Conservation (phyloP, 768 basidiomycete genomes). For the Suillus ampliporus region DNA sequence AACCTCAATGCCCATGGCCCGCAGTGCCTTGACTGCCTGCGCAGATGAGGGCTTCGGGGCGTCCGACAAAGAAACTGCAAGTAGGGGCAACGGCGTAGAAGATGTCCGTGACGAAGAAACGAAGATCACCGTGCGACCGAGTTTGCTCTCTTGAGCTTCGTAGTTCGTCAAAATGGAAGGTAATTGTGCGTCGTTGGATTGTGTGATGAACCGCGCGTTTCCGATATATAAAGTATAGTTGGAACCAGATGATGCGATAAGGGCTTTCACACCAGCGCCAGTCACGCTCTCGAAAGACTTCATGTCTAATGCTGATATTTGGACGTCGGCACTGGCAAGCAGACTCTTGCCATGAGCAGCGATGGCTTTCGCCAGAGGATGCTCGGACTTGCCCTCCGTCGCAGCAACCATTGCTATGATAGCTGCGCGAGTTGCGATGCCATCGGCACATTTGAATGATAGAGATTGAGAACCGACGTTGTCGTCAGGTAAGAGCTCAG, state of each 20-base stretch:
- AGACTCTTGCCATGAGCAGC: slow-evolving; percentile 79
- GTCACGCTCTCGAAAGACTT: slow-evolving; percentile 86
- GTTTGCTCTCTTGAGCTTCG: slow-evolving; percentile 68
- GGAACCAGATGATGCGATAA: slow-evolving; percentile 56
- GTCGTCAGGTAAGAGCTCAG: slow-evolving; percentile 28
- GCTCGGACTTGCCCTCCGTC: slow-evolving; percentile 92
- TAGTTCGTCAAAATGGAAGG: slow-evolving; percentile 68
- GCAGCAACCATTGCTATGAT: slow-evolving; percentile 84
- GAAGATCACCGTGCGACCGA: slow-evolving; percentile 87
- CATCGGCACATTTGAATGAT: slow-evolving; percentile 56
- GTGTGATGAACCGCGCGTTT: slow-evolving; percentile 71
- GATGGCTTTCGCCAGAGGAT: slow-evolving; percentile 94
- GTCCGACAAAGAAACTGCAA: slow-evolving; percentile 88
- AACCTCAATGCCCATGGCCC: slow-evolving; percentile 90
- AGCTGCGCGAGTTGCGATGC: slow-evolving; percentile 58
- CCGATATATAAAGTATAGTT: slow-evolving; percentile 75
- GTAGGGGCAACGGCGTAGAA: slow-evolving; percentile 57
- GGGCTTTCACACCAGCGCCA: slow-evolving; percentile 85
- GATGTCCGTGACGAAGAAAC: slow-evolving; percentile 63
- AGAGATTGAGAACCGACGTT: slow-evolving; percentile 20
- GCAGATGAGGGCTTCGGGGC: slow-evolving; percentile 84
- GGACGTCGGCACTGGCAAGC: slow-evolving; percentile 46
- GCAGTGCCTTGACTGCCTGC: slow-evolving; percentile 80
- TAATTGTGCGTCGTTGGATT: slow-evolving; percentile 55
- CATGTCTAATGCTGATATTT: slow-evolving; percentile 59